Base-by-base conservation (phyloP, 306 rosid genomes). In the Nissolia schottii region DNA sequence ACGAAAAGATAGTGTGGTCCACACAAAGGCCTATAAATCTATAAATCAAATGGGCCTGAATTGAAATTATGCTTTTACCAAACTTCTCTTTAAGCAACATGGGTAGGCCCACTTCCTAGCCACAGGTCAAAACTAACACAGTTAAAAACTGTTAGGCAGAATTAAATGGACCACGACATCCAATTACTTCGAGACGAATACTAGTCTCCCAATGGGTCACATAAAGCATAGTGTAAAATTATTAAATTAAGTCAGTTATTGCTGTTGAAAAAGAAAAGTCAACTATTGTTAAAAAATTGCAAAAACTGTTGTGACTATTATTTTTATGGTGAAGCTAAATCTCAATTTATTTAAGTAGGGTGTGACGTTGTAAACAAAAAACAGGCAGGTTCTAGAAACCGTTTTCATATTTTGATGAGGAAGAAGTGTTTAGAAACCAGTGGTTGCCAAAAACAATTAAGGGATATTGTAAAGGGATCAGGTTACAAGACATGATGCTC, bases 71-170 rank as follows among this genome's bases (percentile, higher is more conserved):
- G 67, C 48, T 51, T 56, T 56, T 35, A 65, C 38, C 40, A 4
- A 24, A n/a, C 13, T 53, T 38, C 46, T 13, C 43, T 35, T 37
- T 15, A 18, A 19, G 20, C 14, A 60, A 45, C 62, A 73, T 32
- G 38, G 38, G 53, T 48, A n/a, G 70, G 70, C 70, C 78, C 62
- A 61, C 38, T 29, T 61, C 37, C 51, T 24, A 50, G 6, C 24
- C 60, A 62, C 41, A 29, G n/a, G 50, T 69, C 40, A 24, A 38
- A 57, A 76, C 40, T 57, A 43, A 53, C 64, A 68, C 60, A 46
- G 58, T 37, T 35, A 48, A 69, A 60, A 70, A 65, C n/a, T 37
- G 19, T 65, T 14, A 25, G 27, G 54, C n/a, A 37, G 60, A 29
- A 32, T 45, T 19, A 2, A 1, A 56, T 14, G 68, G 74, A 67